phyloP scores from a whole-genome alignment of 1,284 basidiomycete genomes.

The Golubevia pallescens region DNA sequence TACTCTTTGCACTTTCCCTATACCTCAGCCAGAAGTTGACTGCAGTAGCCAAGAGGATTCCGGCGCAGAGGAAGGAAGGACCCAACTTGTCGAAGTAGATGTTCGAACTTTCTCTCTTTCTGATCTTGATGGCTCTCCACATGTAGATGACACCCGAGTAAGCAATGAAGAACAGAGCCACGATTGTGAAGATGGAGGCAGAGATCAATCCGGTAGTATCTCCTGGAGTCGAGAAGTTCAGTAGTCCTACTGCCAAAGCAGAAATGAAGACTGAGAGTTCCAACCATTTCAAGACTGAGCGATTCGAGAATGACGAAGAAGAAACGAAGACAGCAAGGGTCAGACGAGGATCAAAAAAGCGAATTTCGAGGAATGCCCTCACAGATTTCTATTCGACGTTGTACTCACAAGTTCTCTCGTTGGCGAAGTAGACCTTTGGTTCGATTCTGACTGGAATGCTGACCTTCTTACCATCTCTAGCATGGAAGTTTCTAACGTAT shows the following conservation, averaged over 20 bases:
- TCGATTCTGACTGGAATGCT: slow-evolving; percentile 91
- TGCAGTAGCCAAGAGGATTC: slow-evolving; percentile 38
- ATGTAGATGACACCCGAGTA: slow-evolving; percentile 88
- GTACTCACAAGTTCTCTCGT: slow-evolving; percentile 74
- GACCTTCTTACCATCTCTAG: slow-evolving; percentile 86
- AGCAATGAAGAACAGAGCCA: slow-evolving; percentile 84
- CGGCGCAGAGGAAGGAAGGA: slow-evolving; percentile 50
- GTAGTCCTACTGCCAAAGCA: slow-evolving; percentile 61
- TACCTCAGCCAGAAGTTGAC: slow-evolving; percentile 58
- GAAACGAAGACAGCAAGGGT: background rate
- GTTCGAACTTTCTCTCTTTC: slow-evolving; percentile 46
- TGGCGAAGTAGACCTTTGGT: slow-evolving; percentile 97
- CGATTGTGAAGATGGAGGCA: slow-evolving; percentile 83
- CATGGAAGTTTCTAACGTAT: slow-evolving; percentile 77
- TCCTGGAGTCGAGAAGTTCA: slow-evolving; percentile 82
- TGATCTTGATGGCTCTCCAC: slow-evolving; percentile 78
- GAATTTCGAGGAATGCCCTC: too few relatives aligned
- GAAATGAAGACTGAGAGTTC: slow-evolving; percentile 76
- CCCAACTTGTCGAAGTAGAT: slow-evolving; percentile 61
- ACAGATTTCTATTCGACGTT: too few relatives aligned
- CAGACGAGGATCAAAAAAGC: slow-evolving; percentile 38
- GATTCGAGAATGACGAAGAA: slow-evolving; percentile 28
- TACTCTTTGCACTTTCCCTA: slow-evolving; percentile 28
- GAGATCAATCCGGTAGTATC: slow-evolving; percentile 82
- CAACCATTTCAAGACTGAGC: slow-evolving; percentile 72